These are phyloP conservation scores for Cetradonia linearis DNA, from an alignment of 495 filamentous ascomycete genomes.

Conservation along the genomic window DNA sequence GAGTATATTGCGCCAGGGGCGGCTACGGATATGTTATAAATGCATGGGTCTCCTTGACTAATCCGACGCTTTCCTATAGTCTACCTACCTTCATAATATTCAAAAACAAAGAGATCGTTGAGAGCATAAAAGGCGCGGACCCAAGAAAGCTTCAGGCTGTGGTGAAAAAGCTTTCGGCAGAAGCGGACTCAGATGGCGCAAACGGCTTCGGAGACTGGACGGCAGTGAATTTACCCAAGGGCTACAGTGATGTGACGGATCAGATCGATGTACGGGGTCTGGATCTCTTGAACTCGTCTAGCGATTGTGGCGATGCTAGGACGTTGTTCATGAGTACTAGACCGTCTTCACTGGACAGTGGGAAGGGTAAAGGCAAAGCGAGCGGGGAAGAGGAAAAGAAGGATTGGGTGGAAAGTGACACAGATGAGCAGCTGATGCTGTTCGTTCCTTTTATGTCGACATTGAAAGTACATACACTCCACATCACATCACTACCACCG, in stretches of 20 bases:
- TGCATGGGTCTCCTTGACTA: neutral
- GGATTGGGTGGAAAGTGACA: slow-evolving; percentile 98
- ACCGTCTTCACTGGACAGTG: slow-evolving; percentile 48
- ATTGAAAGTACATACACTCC: slow-evolving; percentile 80
- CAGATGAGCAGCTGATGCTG: slow-evolving; percentile 95
- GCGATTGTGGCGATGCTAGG: slow-evolving; percentile 53
- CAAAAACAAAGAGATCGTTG: slow-evolving; percentile 55
- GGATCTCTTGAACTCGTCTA: slow-evolving; percentile 79
- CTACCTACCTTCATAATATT: slow-evolving; percentile 90
- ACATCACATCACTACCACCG: slow-evolving; percentile 75
- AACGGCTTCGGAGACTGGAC: slow-evolving; percentile 52
- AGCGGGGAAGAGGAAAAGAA: slow-evolving; percentile 36
- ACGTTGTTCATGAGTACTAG: slow-evolving; percentile 61
- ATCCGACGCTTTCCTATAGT: slow-evolving; percentile 23
- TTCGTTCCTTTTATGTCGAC: slow-evolving; percentile 84
- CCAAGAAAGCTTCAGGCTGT: slow-evolving; percentile 53
- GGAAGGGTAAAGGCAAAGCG: slow-evolving; percentile 45
- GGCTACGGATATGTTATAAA: neutral
- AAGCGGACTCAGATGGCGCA: slow-evolving; percentile 49
- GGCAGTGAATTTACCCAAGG: slow-evolving; percentile 62
- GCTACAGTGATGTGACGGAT: slow-evolving; percentile 74
- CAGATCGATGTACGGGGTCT: slow-evolving; percentile 67
- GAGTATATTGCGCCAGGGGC: neutral
- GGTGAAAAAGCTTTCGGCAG: slow-evolving; percentile 60
- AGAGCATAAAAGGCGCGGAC: slow-evolving; percentile 67